Base-by-base conservation (phyloP, 495 filamentous ascomycete species). In the Xylaria nigripes region DNA sequence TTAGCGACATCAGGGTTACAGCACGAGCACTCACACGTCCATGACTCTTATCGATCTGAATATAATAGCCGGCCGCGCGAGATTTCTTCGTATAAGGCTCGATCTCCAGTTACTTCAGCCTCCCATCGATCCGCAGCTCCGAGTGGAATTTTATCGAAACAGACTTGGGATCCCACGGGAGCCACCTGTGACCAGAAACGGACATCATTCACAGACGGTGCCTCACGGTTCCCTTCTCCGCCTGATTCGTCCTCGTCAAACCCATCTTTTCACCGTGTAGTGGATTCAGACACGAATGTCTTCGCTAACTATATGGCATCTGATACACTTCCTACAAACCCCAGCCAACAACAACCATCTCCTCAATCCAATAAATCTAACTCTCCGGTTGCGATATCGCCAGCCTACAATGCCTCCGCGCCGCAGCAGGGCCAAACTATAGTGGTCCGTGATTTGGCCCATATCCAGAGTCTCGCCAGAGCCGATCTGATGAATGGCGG, bases 391-490 rank as follows among this genome's bases (percentile, higher is more conserved):
- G 58, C 51, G 44, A 61, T 41, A 38, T 59, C 61, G 24, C 50
- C 60, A 54, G 23, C 64, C 54, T 48, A 60, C 53, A 60, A 58
- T 54, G 19, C 70, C 23, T 42, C 57, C 8, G 25, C 52, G 6
- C 56, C 61, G 3, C 55, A 70, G 36, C 68, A 63, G 24, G 76
- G 68, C 8, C 67, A 70, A 27, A 76, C 68, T 44, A 88, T 96
- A 67, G 85, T 82, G 61, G 86, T 96, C 29, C 83, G 86, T 55
- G 86, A 90, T 68, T 75, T 96, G 19, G 84, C 83, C 22, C 91
- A 96, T 68, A 92, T 96, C 54, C 88, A 91, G 65, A 89, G 86
- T 61, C 86, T 96, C 52, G 89, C 88, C 36, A 85, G 73, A 43
- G 86, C 91, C 48, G 85, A 89, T 51, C 73, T 84, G 46, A 67